Conservation (phyloP, 1,284 basidiomycete genomes). For the Volvariella volvacea region DNA sequence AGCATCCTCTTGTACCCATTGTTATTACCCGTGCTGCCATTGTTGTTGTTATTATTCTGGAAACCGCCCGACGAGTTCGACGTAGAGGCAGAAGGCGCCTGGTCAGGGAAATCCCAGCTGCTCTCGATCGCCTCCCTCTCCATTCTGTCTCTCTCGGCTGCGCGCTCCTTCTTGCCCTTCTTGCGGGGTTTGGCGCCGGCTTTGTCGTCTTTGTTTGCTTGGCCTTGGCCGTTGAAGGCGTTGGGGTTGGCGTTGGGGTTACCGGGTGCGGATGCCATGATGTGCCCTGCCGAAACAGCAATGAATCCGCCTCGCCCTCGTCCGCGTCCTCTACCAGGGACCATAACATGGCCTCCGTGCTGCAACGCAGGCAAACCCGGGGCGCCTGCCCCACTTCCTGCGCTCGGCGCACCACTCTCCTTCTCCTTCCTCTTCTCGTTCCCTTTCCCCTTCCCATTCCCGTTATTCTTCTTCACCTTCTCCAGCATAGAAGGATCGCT, state of each 20-base stretch:
- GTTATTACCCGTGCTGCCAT: neutral
- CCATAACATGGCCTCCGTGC: too few species aligned
- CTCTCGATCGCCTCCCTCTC: slow-evolving; percentile 52
- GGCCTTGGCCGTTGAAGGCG: too few species aligned
- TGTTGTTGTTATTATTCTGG: slow-evolving; percentile 9
- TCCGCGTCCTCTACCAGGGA: too few species aligned
- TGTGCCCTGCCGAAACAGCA: too few species aligned
- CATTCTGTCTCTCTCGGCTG: slow-evolving; percentile 20
- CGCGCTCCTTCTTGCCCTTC: slow-evolving; percentile 35
- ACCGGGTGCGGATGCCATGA: too few species aligned
- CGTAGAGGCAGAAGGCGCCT: slow-evolving; percentile 5
- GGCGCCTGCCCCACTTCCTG: too few species aligned
- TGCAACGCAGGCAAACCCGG: too few species aligned
- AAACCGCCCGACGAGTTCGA: slow-evolving; percentile 7
- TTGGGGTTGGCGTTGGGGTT: too few species aligned
- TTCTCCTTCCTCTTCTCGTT: slow-evolving; percentile 14
- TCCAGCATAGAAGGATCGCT: slow-evolving; percentile 54
- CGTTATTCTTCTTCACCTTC: slow-evolving; percentile 14
- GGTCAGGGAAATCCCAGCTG: slow-evolving; percentile 48
- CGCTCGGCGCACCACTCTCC: slow-evolving; percentile 2
- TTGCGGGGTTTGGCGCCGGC: slow-evolving; percentile 14
- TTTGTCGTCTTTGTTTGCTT: too few species aligned
- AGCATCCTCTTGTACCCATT: slow-evolving; percentile 1
- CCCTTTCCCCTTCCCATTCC: slow-evolving; percentile 7
- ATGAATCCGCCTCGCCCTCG: too few species aligned